Base-by-base conservation (phyloP, 176 grass and related monocot species). In the Juncus effusus region DNA sequence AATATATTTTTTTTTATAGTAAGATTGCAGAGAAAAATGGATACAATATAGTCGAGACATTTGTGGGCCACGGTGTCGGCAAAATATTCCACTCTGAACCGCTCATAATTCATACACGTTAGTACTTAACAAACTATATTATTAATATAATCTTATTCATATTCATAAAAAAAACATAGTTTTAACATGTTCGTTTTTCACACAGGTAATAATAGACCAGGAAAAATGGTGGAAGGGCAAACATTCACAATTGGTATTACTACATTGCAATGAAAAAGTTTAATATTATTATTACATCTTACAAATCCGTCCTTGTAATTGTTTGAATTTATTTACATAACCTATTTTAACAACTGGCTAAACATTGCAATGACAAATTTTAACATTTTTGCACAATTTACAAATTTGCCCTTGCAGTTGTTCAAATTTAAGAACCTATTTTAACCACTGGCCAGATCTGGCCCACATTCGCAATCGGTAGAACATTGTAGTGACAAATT, bases 61-160 rank as follows among this genome's bases (percentile, higher is more conserved):
- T 99, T 80, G 94, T 99, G 61, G 89, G 94, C 54, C 85, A 93
- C 58, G 94, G 94, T 63, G 85, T 93, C 36, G 94, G 89, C 13
- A 93, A 37, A 74, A 60, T 89, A 51, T 99, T 99, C 60, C 94
- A 93, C 64, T 84, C 94, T 13, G 80, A 90, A 62, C 94, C 94
- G 67, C 78, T 99, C 19, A 99, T 99, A 75, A 82, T 73, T 61
- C 89, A 99, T 71, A 78, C 89, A 5, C 80, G 89, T 93, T 78
- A 99, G 94, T 79, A 15, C 55, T 16, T 73, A 54, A 3, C 13
- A 16, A 10, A 51, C 14, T 59, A 14, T 44, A 49, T 55, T 56
- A 51, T 28, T 28, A 28, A 28, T 28, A 62, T 12, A 5, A 65
- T 49, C 13, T 73, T 15, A 51, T 52, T 40, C 56, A 45, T 9